Conservation (phyloP, 371 early-diverging fungal species). For the Circinella minor region DNA sequence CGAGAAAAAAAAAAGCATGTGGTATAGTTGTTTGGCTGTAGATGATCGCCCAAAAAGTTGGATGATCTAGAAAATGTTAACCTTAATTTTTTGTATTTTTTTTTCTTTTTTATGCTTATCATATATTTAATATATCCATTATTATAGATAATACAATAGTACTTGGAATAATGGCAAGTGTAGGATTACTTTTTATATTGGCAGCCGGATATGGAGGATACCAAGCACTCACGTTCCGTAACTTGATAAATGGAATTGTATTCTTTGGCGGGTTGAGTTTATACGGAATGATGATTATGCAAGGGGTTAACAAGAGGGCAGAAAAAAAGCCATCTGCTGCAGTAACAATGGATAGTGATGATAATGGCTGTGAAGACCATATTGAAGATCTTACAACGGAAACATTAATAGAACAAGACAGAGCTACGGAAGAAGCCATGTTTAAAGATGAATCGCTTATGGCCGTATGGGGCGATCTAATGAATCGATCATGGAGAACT, state of each 20-base stretch:
- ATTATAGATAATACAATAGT: not conserved
- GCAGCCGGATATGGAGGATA: slow-evolving; percentile 4
- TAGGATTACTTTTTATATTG: not conserved
- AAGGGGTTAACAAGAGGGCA: not conserved
- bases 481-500: slow-evolving; percentile 40
- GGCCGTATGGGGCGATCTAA: slow-evolving; percentile 37
- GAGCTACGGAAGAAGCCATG: slow-evolving; percentile 34
- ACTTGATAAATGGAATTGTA: not conserved
- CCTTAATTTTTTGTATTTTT: too few relatives aligned
- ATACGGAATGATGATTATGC: slow-evolving; percentile 4
- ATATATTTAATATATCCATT: too few relatives aligned
- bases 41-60: not conserved
- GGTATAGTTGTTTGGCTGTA: not conserved
- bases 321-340: not conserved
- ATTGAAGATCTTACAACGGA: slow-evolving; percentile 3
- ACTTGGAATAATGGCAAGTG: not conserved
- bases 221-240: slow-evolving; percentile 6
- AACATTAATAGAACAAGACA: slow-evolving; percentile 4
- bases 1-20: too few relatives aligned
- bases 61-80: too few relatives aligned
- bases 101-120: too few relatives aligned
- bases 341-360: not conserved
- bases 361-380: not conserved
- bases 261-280: slow-evolving; percentile 7
- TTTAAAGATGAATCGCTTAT: slow-evolving; percentile 27